Evolutionary conservation across 2,329 filamentous ascomycete species (phyloP), one percentile per base, ranked within the genome.

Genomic region (Calycina marina): DNA sequence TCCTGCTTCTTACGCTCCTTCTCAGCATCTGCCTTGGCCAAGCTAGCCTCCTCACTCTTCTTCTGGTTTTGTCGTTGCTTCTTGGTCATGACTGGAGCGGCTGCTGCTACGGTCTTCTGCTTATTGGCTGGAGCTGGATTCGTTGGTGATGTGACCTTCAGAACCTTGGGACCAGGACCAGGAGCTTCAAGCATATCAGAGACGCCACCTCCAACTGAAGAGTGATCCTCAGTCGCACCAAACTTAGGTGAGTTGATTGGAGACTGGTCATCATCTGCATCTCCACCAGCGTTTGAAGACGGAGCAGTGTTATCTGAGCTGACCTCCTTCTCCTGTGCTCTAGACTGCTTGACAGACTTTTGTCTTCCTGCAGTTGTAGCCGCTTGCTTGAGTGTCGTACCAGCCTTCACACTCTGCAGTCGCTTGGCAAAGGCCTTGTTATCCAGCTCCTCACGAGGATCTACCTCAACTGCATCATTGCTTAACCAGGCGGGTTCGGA

Each of bases 41-140:
- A 63, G 65, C 83, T 90, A 49, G 75, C 74, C 36, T 74, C 77
- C 58, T 93, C 85, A 22, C 71, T 75, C 72, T 93, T 94, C 62
- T 79, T 74, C 45, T 77, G 72, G 61, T 93, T 90, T 63, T 94
- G 86, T 38, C 85, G 77, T 62, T 93, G 83, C 66, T 94, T 94
- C 77, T 94, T 94, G 13, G 78, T 80, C 64, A 93, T 81, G 12
- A 68, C 69, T 30, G 69, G 67, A 55, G 82, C 74, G 42, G 70
- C 64, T 25, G 65, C 61, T 32, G 51, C 39, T 43, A 64, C 59
- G 47, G 69, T 63, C 58, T 74, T 74, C 41, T 65, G 60, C 57
- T 76, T 75, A 40, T 69, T 62, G 58, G 77, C 69, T 51, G 67
- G 56, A 18, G 56, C 40, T 13, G 61, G 59, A 59, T 66, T 72